Evolutionary conservation across 805 yeast genomes (phyloP), one percentile per base, ranked within the genome.

Genomic region (Nakazawaea holstii): DNA sequence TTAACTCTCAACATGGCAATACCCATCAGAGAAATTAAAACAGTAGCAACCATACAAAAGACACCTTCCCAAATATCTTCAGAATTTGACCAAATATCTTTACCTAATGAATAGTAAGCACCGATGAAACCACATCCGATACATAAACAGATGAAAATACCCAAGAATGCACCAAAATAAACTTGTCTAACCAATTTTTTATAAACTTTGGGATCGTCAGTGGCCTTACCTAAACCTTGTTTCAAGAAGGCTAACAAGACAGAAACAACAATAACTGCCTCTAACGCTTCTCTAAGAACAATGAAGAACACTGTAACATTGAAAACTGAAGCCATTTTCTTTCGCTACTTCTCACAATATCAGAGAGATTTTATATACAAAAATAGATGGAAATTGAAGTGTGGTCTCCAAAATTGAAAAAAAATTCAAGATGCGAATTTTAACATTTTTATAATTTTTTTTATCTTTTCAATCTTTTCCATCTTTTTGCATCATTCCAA

Each of bases 21-120:
- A 65, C 99, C 98, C 97, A 92, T 91, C 58, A 85, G 58, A 10
- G 97, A 79, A 61, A 92, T 92, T 80, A 92, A 79, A 41, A 87
- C 70, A 0, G 96, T 80, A 2, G 98, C 99, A 65, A 92, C 82
- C 55, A 92, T 70, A 68, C 95, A 87, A 64, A 92, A 90, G 49
- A 88, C 74, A 72, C 97, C 98, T 76, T 92, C 99, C 98, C 98
- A 92, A 49, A 92, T 66, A 65, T 92, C 97, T 66, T 92, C 99
- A 17, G 96, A 81, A 10, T 66, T 62, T 43, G 92, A 74, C 87
- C 96, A 92, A 54, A 92, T 77, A 76, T 92, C 95, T 46, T 78
- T 78, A 53, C 84, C 82, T 43, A 86, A 73, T 33, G 86, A 69
- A 65, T 92, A 92, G 72, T 88, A 92, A 20, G 89, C 90, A 66